phyloP scores from a whole-genome alignment of 495 filamentous ascomycete genomes.

The Penicilliopsis zonata region DNA sequence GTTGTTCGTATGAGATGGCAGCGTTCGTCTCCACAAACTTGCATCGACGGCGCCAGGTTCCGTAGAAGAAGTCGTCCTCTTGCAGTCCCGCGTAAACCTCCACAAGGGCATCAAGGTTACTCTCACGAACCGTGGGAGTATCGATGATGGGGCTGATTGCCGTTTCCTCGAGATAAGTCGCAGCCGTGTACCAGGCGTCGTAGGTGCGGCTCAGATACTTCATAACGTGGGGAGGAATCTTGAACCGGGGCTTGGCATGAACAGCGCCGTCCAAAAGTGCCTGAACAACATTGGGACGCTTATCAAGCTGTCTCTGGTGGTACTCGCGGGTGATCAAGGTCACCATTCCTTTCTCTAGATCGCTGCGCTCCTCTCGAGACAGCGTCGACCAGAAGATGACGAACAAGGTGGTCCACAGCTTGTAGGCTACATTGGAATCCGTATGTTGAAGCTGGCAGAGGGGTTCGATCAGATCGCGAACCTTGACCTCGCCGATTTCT shows the following conservation, averaged over 20 bases:
- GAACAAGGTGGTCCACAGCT: slow-evolving; percentile 85
- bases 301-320: slow-evolving; percentile 85
- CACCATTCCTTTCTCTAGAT: slow-evolving; percentile 82
- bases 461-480: slow-evolving; percentile 80
- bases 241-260: slow-evolving; percentile 69
- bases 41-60: slow-evolving; percentile 89
- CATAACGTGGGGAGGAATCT: slow-evolving; percentile 88
- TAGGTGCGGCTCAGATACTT: slow-evolving; percentile 87
- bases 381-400: slow-evolving; percentile 87
- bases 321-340: slow-evolving; percentile 85
- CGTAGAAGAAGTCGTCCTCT: slow-evolving; percentile 96
- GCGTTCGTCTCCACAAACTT: slow-evolving; percentile 95
- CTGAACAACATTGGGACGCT: slow-evolving; percentile 87
- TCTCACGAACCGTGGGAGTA: slow-evolving; percentile 71
- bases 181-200: slow-evolving; percentile 89
- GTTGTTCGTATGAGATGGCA: slow-evolving; percentile 93
- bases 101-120: slow-evolving; percentile 85
- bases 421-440: slow-evolving; percentile 63
- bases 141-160: slow-evolving; percentile 77
- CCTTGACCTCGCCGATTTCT: slow-evolving; percentile 72
- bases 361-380: slow-evolving; percentile 75
- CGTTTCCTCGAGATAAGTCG: slow-evolving; percentile 71
- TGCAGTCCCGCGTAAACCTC: slow-evolving; percentile 81
- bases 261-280: slow-evolving; percentile 78
- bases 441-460: slow-evolving; percentile 91